These are phyloP conservation scores for Melaleuca quinquenervia DNA, from an alignment of 345 rosid species.

Conservation along the genomic window DNA sequence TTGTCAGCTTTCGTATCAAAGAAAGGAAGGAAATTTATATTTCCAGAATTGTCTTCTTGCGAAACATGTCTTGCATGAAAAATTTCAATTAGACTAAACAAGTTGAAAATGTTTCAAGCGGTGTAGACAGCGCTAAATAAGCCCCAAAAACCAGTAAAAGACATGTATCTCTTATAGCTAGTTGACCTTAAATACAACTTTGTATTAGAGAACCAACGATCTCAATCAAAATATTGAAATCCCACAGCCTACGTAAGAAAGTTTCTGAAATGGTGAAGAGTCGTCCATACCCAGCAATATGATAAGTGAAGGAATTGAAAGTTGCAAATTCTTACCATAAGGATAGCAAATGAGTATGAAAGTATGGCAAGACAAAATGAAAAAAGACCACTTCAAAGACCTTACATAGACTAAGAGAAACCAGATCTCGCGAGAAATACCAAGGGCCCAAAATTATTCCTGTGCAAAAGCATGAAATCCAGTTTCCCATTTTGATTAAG, in stretches of 20 bases:
- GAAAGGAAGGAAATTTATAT: too few species aligned
- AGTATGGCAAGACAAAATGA: neutral
- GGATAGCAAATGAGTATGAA: conserved; percentile 72
- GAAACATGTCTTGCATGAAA: too few species aligned
- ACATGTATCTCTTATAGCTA: too few species aligned
- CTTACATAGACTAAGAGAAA: neutral
- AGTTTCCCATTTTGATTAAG: neutral
- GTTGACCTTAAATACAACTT: too few species aligned
- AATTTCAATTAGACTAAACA: too few species aligned
- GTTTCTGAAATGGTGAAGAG: neutral
- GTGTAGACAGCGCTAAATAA: too few species aligned
- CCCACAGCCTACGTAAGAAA: neutral
- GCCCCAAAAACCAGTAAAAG: too few species aligned
- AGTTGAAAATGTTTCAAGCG: too few species aligned
- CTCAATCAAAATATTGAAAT: too few species aligned
- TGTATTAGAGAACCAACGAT: too few species aligned
- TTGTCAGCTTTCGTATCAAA: too few species aligned
- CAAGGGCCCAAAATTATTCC: neutral
- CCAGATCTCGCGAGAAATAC: neutral
- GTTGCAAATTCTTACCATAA: conserved; percentile 21
- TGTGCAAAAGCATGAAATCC: neutral
- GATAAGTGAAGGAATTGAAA: neutral
- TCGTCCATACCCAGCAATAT: neutral
- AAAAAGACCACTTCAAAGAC: neutral
- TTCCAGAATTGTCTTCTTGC: too few species aligned